These are phyloP conservation scores for Penicillium crystallinum DNA, from an alignment of 495 filamentous ascomycete genomes.

Conservation along the genomic window DNA sequence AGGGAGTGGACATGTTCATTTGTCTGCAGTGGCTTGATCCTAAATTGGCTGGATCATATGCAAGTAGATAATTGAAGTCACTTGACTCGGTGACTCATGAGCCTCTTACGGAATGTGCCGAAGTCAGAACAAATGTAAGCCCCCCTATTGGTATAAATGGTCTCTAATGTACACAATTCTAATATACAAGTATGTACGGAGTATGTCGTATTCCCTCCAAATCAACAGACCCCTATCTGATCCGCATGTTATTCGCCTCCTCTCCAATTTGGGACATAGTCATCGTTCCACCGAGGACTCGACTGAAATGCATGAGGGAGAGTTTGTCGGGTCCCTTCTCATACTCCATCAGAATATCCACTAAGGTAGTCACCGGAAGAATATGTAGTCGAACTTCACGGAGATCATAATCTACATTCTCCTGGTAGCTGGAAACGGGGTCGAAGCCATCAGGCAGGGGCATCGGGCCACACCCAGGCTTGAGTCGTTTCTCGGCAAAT, in stretches of 20 bases:
- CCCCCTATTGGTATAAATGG: no score
- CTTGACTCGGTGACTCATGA: no score
- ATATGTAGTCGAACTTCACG: slow-evolving; percentile 21
- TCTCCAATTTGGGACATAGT: slow-evolving; percentile 25
- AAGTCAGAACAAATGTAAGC: no score
- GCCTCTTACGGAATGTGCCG: no score
- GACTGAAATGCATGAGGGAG: slow-evolving; percentile 20
- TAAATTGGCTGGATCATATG: no score
- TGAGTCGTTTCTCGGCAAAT: slow-evolving; percentile 27
- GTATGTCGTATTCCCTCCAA: background rate
- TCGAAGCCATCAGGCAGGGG: slow-evolving; percentile 14
- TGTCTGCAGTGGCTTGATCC: no score
- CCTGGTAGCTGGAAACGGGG: slow-evolving; percentile 24
- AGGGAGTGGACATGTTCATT: no score
- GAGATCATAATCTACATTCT: slow-evolving; percentile 37
- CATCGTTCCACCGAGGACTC: slow-evolving; percentile 32
- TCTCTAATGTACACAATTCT: background rate
- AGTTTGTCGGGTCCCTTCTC: slow-evolving; percentile 14
- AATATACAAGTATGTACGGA: background rate
- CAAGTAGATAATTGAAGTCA: no score
- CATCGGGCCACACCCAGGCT: slow-evolving; percentile 24
- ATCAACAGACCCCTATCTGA: background rate
- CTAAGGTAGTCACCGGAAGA: slow-evolving; percentile 18
- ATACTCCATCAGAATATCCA: slow-evolving; percentile 34
- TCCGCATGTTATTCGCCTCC: background rate